Evolutionary conservation across 805 yeast genomes (phyloP).

Genomic region (Debaryomyces hansenii): DNA sequence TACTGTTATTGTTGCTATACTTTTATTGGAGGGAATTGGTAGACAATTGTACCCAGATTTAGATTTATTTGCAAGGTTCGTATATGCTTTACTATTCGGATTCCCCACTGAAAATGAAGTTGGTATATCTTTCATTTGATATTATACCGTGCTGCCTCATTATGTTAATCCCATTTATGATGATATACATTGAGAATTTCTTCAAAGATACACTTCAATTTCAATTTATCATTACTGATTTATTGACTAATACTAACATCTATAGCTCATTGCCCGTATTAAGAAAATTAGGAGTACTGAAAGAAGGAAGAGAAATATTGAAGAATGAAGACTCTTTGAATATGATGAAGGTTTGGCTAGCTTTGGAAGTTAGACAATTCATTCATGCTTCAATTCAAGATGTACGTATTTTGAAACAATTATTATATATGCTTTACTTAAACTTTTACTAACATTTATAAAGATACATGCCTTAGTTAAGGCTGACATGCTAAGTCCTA

Average conservation of each 20-base stretch:
- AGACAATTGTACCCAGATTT: conserved; percentile 89
- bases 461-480: conserved; percentile 44
- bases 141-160: background rate
- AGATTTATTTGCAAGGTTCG: conserved; percentile 95
- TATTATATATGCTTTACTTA: background rate
- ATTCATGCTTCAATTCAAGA: conserved; percentile 81
- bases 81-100: conserved; percentile 48
- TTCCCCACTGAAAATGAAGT: conserved; percentile 38
- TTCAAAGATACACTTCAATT: background rate
- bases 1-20: conserved; percentile 90
- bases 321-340: conserved; percentile 61
- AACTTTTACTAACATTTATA: conserved; percentile 19
- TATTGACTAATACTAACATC: conserved; percentile 17
- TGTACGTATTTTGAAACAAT: conserved; percentile 40
- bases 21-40: conserved; percentile 92
- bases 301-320: conserved; percentile 61
- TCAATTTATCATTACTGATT: background rate
- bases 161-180: background rate
- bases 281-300: conserved; percentile 71
- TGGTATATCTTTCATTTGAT: conserved; percentile 7
- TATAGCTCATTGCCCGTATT: conserved; percentile 77
- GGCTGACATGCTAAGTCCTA: conserved; percentile 48
- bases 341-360: conserved; percentile 89
- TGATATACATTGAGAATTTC: background rate
- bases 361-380: conserved; percentile 84